Conservation (phyloP, 2,329 filamentous ascomycete genomes). For the Colletotrichum destructivum region DNA sequence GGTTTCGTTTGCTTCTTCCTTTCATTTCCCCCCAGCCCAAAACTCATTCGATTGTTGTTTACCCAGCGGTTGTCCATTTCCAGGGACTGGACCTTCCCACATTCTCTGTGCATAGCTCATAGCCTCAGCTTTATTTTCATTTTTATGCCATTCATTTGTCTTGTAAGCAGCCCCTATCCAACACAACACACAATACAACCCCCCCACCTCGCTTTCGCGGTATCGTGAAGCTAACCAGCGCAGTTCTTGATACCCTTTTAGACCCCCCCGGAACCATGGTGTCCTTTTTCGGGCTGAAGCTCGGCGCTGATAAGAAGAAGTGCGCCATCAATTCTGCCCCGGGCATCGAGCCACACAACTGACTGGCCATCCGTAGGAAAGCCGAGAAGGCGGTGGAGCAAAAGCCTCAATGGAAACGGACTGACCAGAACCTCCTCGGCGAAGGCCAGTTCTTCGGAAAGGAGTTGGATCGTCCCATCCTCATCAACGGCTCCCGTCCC, state of each 20-base stretch:
- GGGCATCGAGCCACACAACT: neutral
- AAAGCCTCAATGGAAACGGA: conserved; percentile 48
- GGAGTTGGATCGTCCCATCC: conserved; percentile 52
- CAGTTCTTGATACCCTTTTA: conserved; percentile 32
- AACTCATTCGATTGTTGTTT: conserved; percentile 3
- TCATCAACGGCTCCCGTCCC: conserved; percentile 48
- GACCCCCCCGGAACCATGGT: conserved; percentile 61
- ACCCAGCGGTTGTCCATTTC: conserved; percentile 20
- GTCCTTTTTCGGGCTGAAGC: conserved; percentile 71
- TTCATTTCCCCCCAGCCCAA: conserved; percentile 5
- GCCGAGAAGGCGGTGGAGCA: conserved; percentile 44
- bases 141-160: conserved; percentile 34
- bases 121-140: neutral
- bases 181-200: neutral
- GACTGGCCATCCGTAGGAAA: conserved; percentile 35
- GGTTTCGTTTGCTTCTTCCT: conserved; percentile 10
- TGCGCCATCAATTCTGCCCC: conserved; percentile 41
- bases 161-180: conserved; percentile 35
- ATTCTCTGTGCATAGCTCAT: conserved; percentile 33
- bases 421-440: conserved; percentile 52
- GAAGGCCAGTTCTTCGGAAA: conserved; percentile 56
- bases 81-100: conserved; percentile 4
- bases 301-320: conserved; percentile 71
- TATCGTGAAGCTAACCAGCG: conserved; percentile 11
- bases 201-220: conserved; percentile 2